Conservation (phyloP, 345 rosid species). For the Corymbia maculata region DNA sequence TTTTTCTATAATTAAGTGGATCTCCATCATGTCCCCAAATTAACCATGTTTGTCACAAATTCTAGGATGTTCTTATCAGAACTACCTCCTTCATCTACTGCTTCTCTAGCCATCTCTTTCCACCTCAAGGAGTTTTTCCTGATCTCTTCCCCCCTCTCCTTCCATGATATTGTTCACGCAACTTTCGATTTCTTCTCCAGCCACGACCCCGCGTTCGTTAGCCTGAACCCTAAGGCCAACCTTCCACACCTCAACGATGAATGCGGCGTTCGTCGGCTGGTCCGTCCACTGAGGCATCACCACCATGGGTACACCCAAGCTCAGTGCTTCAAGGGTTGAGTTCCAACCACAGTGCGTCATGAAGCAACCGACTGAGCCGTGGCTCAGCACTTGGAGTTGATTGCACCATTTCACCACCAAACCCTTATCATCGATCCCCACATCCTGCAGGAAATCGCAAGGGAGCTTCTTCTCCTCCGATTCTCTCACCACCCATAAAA, state of each 20-base stretch:
- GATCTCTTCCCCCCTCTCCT: slow-evolving; percentile 27
- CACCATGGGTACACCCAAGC: slow-evolving; percentile 50
- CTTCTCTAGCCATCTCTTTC: slow-evolving; percentile 34
- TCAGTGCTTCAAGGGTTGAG: slow-evolving; percentile 53
- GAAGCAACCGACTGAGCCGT: slow-evolving; percentile 45
- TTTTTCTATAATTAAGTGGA: neutral
- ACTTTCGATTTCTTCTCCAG: slow-evolving; percentile 28
- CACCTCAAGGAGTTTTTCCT: slow-evolving; percentile 30
- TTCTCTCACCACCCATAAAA: slow-evolving; percentile 58
- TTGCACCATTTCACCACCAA: slow-evolving; percentile 41
- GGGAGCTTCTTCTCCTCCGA: slow-evolving; percentile 40
- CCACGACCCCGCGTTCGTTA: slow-evolving; percentile 16
- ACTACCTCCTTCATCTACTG: slow-evolving; percentile 42
- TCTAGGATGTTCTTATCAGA: slow-evolving; percentile 33
- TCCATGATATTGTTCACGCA: slow-evolving; percentile 47
- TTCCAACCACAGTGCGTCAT: slow-evolving; percentile 67
- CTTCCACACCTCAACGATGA: slow-evolving; percentile 47
- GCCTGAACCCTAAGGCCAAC: slow-evolving; percentile 30
- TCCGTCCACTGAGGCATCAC: slow-evolving; percentile 56
- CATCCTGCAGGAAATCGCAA: slow-evolving; percentile 12
- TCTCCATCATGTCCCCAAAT: neutral
- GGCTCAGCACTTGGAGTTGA: slow-evolving; percentile 47
- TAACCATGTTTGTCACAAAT: slow-evolving; percentile 11
- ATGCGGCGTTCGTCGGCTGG: slow-evolving; percentile 49
- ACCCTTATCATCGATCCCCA: slow-evolving; percentile 14